Conservation (phyloP, 129 eudicot genomes). For the Ambrosia trifida region DNA sequence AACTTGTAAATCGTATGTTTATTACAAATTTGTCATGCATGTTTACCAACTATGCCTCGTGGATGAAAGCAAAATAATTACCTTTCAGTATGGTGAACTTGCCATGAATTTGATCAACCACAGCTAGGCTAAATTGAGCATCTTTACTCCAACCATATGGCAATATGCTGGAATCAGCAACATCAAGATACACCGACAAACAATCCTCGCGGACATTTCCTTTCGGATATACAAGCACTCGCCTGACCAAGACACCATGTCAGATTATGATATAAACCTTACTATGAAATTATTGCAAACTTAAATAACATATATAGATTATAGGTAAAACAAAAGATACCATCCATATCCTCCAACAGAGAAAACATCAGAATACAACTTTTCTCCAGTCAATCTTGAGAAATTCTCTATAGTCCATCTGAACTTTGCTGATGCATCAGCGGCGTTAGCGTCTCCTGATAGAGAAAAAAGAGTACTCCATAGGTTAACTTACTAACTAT, state of each 20-base stretch:
- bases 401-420: constrained; percentile 82
- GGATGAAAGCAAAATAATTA: too few species aligned
- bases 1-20: too few species aligned
- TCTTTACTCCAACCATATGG: constrained; percentile 94
- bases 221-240: constrained; percentile 86
- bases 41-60: too few species aligned
- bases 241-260: constrained; percentile 46
- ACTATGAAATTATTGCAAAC: neutral
- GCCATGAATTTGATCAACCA: constrained; percentile 67
- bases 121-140: constrained; percentile 83
- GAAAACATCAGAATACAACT: constrained; percentile 72
- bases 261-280: constrained; percentile 7
- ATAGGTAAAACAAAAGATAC: constrained; percentile 36
- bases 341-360: constrained; percentile 87
- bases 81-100: constrained; percentile 77
- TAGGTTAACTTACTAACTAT: constrained; percentile 17
- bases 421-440: constrained; percentile 67
- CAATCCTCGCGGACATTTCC: constrained; percentile 87
- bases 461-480: neutral
- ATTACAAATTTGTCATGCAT: too few species aligned
- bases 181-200: constrained; percentile 91
- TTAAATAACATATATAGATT: neutral
- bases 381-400: constrained; percentile 62
- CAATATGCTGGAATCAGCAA: constrained; percentile 67
- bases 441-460: constrained; percentile 47